These are phyloP conservation scores for Jaenimonas drosophilae DNA, from an alignment of 208 protist genomes.

Conservation along the genomic window DNA sequence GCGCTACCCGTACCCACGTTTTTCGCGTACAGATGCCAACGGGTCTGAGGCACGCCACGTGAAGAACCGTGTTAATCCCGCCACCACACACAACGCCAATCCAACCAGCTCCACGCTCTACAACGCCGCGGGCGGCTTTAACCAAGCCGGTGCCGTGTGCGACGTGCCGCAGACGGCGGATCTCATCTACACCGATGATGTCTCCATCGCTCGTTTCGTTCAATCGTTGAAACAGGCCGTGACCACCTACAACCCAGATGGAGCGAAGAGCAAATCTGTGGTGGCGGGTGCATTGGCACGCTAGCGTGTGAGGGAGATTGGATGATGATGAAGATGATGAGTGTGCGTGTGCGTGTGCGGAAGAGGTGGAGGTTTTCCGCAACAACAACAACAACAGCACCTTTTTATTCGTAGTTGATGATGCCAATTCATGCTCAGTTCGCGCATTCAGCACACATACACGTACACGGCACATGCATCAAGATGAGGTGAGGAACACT, in stretches of 20 bases:
- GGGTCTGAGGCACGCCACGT: constrained; percentile 78
- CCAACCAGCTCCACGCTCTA: neutral
- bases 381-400: no score
- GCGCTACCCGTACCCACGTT: constrained; percentile 78
- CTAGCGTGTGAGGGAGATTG: neutral
- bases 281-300: neutral
- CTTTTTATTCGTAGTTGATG: neutral
- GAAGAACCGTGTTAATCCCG: constrained; percentile 81
- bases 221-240: constrained; percentile 64
- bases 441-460: no score
- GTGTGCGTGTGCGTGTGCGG: no score
- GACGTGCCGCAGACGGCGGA: constrained; percentile 22
- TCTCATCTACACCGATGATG: constrained; percentile 80
- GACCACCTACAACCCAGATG: constrained; percentile 10
- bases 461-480: no score
- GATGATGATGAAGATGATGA: neutral
- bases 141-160: neutral
- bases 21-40: constrained; percentile 79
- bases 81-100: constrained; percentile 31
- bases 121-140: neutral
- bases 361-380: no score
- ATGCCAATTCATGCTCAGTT: neutral
- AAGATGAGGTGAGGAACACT: no score
- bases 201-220: constrained; percentile 73
- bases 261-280: neutral